Evolutionary conservation across 2,329 filamentous ascomycete genomes (phyloP).

Genomic region (Sporothrix curviconia): DNA sequence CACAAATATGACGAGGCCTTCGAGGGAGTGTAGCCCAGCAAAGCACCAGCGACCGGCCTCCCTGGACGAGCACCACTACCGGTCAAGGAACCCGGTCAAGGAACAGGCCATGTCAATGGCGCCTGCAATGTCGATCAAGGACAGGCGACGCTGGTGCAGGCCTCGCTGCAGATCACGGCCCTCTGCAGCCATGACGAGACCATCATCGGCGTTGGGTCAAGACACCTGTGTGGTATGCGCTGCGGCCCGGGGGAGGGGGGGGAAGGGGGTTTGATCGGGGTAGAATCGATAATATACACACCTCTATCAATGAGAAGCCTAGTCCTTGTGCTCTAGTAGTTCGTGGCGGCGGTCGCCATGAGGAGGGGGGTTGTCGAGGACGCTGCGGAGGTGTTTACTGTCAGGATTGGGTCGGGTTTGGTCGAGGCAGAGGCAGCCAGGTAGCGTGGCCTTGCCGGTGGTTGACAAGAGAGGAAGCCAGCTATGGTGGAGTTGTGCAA

Average conservation of each 20-base stretch:
- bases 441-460: background rate
- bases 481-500: background rate
- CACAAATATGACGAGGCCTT: slow-evolving; percentile 66
- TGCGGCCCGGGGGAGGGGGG: too few species aligned
- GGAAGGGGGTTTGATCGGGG: too few species aligned
- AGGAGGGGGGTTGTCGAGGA: slow-evolving; percentile 1
- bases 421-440: background rate
- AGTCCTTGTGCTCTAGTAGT: slow-evolving; percentile 1
- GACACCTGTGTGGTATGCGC: background rate
- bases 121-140: slow-evolving; percentile 42
- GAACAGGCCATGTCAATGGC: slow-evolving; percentile 65
- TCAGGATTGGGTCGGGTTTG: background rate
- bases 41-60: slow-evolving; percentile 57
- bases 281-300: too few species aligned
- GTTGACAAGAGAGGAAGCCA: background rate
- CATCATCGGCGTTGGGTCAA: background rate
- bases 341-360: background rate
- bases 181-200: slow-evolving; percentile 13
- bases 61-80: slow-evolving; percentile 55
- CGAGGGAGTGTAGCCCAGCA: slow-evolving; percentile 63
- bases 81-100: slow-evolving; percentile 66
- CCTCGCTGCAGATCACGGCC: slow-evolving; percentile 16
- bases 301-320: background rate
- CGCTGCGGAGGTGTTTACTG: background rate
- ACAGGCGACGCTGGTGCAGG: slow-evolving; percentile 38